A percentile compares a stretch with the other conserved stretches of the same genome.
phyloP scores from a whole-genome alignment of 495 filamentous ascomycete species.

The Chaetomium fimeti region DNA sequence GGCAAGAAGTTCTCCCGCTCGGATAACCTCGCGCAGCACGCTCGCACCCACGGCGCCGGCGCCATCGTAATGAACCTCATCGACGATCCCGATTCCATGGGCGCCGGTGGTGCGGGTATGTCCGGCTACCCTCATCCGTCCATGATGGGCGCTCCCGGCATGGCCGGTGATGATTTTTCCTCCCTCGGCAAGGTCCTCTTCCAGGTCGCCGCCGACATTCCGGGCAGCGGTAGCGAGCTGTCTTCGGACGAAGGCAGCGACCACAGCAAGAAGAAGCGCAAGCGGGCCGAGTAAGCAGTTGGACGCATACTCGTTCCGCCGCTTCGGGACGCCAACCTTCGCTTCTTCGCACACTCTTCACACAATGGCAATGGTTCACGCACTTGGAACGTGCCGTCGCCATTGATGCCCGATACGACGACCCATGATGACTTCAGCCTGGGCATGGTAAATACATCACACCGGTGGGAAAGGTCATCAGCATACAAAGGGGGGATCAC shows the following conservation, averaged over 20 bases:
- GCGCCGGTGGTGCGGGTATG: conserved; percentile 25
- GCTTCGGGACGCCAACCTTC: conserved; percentile 23
- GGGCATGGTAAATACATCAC: conserved; percentile 14
- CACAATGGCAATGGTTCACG: conserved; percentile 37
- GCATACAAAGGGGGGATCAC: conserved; percentile 17
- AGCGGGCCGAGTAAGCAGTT: conserved; percentile 55
- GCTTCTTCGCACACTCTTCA: conserved; percentile 42
- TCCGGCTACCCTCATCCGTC: conserved; percentile 22
- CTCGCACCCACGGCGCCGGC: conserved; percentile 86
- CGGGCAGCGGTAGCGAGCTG: conserved; percentile 57
- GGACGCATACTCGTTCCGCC: neutral
- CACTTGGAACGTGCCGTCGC: conserved; percentile 38
- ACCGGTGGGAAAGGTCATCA: conserved; percentile 7
- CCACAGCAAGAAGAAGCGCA: conserved; percentile 69
- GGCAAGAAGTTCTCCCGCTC: conserved; percentile 99
- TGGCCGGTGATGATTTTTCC: conserved; percentile 55
- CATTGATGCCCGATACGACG: conserved; percentile 42
- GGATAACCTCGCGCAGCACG: conserved; percentile 95
- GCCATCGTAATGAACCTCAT: conserved; percentile 87
- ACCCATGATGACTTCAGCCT: conserved; percentile 36
- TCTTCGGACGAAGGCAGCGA: conserved; percentile 55
- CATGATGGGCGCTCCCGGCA: conserved; percentile 29
- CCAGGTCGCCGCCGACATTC: conserved; percentile 67
- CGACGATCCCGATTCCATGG: conserved; percentile 62
- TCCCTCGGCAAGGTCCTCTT: conserved; percentile 70